phyloP scores from a whole-genome alignment of 2,329 filamentous ascomycete genomes.

The Didymellaceae sp. region DNA sequence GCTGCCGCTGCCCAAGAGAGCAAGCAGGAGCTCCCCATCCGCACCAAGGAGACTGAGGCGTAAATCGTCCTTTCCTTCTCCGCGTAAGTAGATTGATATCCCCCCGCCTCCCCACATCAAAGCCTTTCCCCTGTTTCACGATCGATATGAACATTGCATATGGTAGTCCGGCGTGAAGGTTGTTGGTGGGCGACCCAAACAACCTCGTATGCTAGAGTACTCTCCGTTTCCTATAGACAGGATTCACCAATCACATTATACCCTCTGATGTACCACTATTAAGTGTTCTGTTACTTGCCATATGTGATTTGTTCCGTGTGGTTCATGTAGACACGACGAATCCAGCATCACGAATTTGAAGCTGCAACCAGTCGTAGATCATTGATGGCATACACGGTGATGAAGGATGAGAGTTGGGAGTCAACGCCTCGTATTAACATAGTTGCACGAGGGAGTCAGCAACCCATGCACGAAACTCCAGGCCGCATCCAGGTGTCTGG shows the following conservation, averaged over 20 bases:
- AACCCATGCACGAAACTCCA: constrained; percentile 34
- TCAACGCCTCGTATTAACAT: constrained; percentile 27
- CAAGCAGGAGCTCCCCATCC: constrained; percentile 16
- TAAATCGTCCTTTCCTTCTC: background rate
- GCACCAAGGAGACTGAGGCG: constrained; percentile 20
- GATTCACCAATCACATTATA: background rate
- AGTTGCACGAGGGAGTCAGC: constrained; percentile 29
- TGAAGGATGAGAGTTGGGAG: background rate
- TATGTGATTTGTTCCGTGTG: too few relatives aligned
- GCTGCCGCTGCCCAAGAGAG: constrained; percentile 16
- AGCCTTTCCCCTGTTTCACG: constrained; percentile 10
- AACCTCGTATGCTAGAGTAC: background rate
- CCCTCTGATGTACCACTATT: too few relatives aligned
- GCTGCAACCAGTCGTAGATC: too few relatives aligned
- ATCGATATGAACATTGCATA: constrained; percentile 13
- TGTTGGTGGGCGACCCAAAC: background rate
- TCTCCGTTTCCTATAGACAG: too few relatives aligned
- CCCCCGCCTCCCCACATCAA: too few relatives aligned
- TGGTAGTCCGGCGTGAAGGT: background rate
- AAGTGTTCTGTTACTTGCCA: too few relatives aligned
- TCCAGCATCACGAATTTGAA: too few relatives aligned
- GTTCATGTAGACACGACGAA: too few relatives aligned
- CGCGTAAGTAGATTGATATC: constrained; percentile 18
- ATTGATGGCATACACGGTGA: too few relatives aligned
- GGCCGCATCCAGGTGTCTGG: constrained; percentile 19